Evolutionary conservation across 176 grass and related monocot species (phyloP).

Genomic region (Musa schizocarpa): DNA sequence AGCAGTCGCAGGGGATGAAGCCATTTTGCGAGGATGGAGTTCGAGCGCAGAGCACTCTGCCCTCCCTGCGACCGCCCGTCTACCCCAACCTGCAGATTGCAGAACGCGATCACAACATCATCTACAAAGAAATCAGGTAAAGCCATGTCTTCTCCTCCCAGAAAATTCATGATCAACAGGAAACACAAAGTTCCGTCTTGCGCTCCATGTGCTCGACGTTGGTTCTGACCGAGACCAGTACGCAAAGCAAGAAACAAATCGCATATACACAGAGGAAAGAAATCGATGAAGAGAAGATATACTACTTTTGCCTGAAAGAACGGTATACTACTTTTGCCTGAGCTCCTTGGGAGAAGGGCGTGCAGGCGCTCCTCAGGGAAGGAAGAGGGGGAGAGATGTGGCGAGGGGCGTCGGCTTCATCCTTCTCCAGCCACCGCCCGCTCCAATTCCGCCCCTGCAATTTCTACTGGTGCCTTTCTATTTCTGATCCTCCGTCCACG

Average conservation of each 20-base stretch:
- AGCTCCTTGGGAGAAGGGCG: no score
- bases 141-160: no score
- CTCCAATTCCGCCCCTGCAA: background rate
- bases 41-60: background rate
- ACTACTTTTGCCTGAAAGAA: no score
- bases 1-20: conserved; percentile 2
- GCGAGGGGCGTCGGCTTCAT: background rate
- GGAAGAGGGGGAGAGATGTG: background rate
- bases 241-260: no score
- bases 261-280: background rate
- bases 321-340: no score
- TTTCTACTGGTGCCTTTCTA: background rate
- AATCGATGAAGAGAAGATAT: background rate
- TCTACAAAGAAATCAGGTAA: no score
- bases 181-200: no score
- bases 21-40: background rate
- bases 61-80: conserved; percentile 4
- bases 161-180: no score
- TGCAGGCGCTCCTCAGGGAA: background rate
- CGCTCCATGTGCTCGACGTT: no score
- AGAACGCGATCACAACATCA: no score
- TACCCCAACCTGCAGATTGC: background rate
- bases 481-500: background rate
- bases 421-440: background rate
- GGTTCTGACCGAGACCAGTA: no score